Conservation (phyloP, 1,139 yeast genomes). For the Debaryomyces singareniensis region DNA sequence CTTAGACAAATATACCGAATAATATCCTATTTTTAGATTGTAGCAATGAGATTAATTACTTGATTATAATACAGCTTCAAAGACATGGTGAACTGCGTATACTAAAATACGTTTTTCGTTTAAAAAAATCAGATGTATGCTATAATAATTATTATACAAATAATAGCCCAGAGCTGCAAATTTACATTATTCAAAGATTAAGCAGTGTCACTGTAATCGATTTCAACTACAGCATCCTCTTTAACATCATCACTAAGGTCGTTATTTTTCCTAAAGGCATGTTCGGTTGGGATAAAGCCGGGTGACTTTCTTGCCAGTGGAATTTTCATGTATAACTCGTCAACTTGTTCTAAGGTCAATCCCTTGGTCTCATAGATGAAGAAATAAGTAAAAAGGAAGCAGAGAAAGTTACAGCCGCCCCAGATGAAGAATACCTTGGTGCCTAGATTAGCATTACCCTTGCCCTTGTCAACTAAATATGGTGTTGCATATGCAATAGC, state of each 20-base stretch:
- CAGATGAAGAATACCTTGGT: slow-evolving; percentile 67
- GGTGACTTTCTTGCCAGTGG: slow-evolving; percentile 43
- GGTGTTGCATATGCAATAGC: slow-evolving; percentile 66
- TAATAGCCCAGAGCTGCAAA: too few species aligned
- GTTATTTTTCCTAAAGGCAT: slow-evolving; percentile 24
- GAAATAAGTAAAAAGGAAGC: slow-evolving; percentile 48
- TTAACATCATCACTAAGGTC: slow-evolving; percentile 11
- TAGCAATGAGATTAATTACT: too few species aligned
- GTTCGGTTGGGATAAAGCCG: slow-evolving; percentile 26
- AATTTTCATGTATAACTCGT: slow-evolving; percentile 50
- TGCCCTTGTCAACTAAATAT: slow-evolving; percentile 54
- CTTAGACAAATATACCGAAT: too few species aligned
- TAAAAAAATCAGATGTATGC: too few species aligned
- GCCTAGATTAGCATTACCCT: slow-evolving; percentile 57
- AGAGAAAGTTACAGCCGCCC: slow-evolving; percentile 39
- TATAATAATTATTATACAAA: too few species aligned
- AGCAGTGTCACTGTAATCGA: too few species aligned
- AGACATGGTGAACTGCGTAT: too few species aligned
- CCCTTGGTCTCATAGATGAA: slow-evolving; percentile 95
- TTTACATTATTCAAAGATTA: too few species aligned
- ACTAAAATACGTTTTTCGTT: too few species aligned
- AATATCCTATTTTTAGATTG: too few species aligned
- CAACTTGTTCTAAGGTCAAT: slow-evolving; percentile 83
- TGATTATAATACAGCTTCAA: too few species aligned
- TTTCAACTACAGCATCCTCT: slow-evolving; percentile 18